Conservation (phyloP, 202 grass and related monocot species). For the Setaria italica region DNA sequence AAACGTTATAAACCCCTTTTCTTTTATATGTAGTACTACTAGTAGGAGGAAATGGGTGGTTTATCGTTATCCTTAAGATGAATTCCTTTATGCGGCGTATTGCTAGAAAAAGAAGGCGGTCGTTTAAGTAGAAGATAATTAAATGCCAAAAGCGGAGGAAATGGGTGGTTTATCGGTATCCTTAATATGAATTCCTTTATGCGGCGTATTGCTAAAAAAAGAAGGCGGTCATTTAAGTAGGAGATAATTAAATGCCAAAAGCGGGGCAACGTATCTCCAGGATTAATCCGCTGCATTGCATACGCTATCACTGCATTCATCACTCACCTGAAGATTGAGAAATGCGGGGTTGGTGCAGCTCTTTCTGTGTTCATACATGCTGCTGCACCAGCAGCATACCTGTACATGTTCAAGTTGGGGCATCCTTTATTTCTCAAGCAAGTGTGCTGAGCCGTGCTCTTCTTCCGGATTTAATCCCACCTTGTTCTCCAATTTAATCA, state of each 20-base stretch:
- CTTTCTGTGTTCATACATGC: slow-evolving; percentile 13
- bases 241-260: slow-evolving; percentile 48
- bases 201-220: not conserved
- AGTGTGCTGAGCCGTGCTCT: not conserved
- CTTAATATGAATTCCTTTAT: not conserved
- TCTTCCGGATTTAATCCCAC: not conserved
- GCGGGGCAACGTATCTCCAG: slow-evolving; percentile 1
- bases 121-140: slow-evolving; percentile 42
- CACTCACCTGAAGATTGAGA: slow-evolving; percentile 1
- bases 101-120: not conserved
- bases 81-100: not conserved
- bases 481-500: slow-evolving; percentile 3
- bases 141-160: slow-evolving; percentile 37
- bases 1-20: not conserved
- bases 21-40: not conserved
- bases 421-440: slow-evolving; percentile 53
- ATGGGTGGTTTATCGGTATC: not conserved
- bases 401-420: slow-evolving; percentile 23
- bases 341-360: slow-evolving; percentile 28
- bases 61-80: not conserved
- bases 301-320: not conserved
- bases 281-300: slow-evolving; percentile 32
- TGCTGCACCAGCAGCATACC: not conserved
- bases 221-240: slow-evolving; percentile 32
- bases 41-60: not conserved